Conservation (phyloP, 169 alveolate species). For the Plasmodium vinckei region DNA sequence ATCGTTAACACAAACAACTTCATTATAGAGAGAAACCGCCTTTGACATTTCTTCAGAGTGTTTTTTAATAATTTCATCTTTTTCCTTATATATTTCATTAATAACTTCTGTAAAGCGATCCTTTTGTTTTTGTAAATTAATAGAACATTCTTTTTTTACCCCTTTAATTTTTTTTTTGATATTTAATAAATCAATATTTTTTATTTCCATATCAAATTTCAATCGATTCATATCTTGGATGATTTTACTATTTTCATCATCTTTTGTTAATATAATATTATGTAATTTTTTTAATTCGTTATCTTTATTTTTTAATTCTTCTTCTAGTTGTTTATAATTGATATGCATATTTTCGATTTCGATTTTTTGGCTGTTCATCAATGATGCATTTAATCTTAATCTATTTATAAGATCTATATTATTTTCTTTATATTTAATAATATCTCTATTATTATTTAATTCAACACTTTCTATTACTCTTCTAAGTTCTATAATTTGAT, state of each 20-base stretch:
- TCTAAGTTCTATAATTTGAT: slow-evolving; percentile 27
- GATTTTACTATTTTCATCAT: slow-evolving; percentile 64
- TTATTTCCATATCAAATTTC: slow-evolving; percentile 61
- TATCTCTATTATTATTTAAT: slow-evolving; percentile 52
- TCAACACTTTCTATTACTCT: slow-evolving; percentile 58
- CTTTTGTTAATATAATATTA: slow-evolving; percentile 29
- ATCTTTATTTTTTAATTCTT: slow-evolving; percentile 68
- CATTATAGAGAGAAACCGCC: slow-evolving; percentile 21
- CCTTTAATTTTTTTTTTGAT: slow-evolving; percentile 38
- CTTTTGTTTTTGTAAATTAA: slow-evolving; percentile 60
- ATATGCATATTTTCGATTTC: slow-evolving; percentile 76
- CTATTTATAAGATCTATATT: slow-evolving; percentile 53
- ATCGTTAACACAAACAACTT: slow-evolving; percentile 27
- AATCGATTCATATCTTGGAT: slow-evolving; percentile 45
- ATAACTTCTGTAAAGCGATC: slow-evolving; percentile 29
- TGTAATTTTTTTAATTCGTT: slow-evolving; percentile 66
- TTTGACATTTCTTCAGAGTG: slow-evolving; percentile 49
- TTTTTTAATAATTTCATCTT: slow-evolving; percentile 50
- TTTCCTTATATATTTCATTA: slow-evolving; percentile 56
- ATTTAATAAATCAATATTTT: slow-evolving; percentile 44
- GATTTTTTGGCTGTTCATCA: slow-evolving; percentile 60
- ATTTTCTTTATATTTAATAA: slow-evolving; percentile 59
- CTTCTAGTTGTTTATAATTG: slow-evolving; percentile 73
- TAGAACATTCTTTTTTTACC: slow-evolving; percentile 48
- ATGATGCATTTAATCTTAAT: slow-evolving; percentile 48